Evolutionary conservation across 148 eudicot species (phyloP), one percentile per base, ranked within the genome.

Genomic region (Chenopodium quinoa): DNA sequence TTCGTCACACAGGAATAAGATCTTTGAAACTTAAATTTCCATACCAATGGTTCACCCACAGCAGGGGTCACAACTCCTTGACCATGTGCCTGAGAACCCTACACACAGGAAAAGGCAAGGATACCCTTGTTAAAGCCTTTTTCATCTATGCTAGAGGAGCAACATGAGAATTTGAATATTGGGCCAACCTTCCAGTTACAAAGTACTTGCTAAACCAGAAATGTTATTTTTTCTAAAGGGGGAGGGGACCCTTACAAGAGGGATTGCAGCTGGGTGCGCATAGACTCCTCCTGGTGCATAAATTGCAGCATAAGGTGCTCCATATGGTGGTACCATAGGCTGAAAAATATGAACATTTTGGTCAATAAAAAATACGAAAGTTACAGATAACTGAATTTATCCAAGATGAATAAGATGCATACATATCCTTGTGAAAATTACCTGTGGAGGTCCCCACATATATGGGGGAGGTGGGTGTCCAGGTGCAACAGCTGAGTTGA

Each of bases 361-460:
- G 69, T 9, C 9, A 40, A 7, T 44, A 47, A 25, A n/a, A 44
- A 34, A 65, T 12, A 29, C 2, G 17, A 40, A n/a, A 23, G 20
- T 56, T 4, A 56, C 40, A 9, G 48, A 62, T 37, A 44, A 25
- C 40, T 17, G 16, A 44, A 34, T 7, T 44, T 1, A 48, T 48
- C 22, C 40, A 48, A 63, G 54, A 47, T 63, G 22, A 64, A 48
- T 1, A 13, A 11, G 17, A 63, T 47, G 37, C 44, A 72, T 2
- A 16, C 29, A 80, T 73, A 47, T 46, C 64, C 65, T 62, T 64
- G 27, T 22, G 52, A 71, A 50, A 31, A 64, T 32, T 84, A 95
- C 98, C 96, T 93, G 98, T 56, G 95, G 95, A 75, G 94, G 93
- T 78, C 91, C 97, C 98, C 98, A 95, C 96, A 93, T 90, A 80